These are phyloP conservation scores for Mortierella sp. DNA, from an alignment of 371 early-diverging fungal species.

Conservation along the genomic window DNA sequence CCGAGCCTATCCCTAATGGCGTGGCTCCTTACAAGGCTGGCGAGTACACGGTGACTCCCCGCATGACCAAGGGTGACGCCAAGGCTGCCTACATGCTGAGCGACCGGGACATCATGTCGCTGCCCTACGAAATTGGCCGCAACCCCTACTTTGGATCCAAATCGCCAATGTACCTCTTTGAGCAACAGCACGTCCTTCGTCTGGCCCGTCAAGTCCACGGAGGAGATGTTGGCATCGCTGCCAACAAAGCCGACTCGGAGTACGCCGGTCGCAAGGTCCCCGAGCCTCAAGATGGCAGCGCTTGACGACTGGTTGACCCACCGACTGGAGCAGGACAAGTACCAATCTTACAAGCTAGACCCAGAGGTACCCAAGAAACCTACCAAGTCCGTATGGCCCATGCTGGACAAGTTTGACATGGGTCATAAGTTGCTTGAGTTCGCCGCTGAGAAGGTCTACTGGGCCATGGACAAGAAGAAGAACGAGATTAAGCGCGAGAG, in stretches of 20 bases:
- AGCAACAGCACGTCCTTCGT: conserved; percentile 1
- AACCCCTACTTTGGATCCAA: conserved; percentile 41
- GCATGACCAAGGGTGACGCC: conserved; percentile 12
- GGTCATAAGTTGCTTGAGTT: conserved; percentile 8
- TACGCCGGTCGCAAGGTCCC: conserved; percentile 4
- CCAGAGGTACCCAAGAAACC: conserved; percentile 11
- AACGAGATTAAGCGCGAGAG: background rate
- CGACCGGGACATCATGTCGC: conserved; percentile 11
- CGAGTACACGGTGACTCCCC: conserved; percentile 1
- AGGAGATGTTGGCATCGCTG: conserved; percentile 45
- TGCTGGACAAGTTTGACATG: conserved; percentile 16
- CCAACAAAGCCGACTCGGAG: background rate
- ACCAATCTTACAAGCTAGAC: background rate
- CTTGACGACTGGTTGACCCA: conserved; percentile 12
- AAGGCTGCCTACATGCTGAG: background rate
- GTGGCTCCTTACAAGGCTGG: background rate
- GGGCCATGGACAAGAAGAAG: conserved; percentile 4
- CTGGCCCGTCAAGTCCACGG: conserved; percentile 43
- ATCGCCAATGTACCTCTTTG: conserved; percentile 44
- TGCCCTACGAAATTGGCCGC: conserved; percentile 17
- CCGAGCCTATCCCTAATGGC: background rate
- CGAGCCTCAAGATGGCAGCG: conserved; percentile 12
- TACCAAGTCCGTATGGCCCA: conserved; percentile 2
- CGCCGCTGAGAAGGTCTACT: conserved; percentile 3
- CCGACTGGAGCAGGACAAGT: conserved; percentile 4